A percentile compares a stretch with the other conserved stretches of the same genome.
Evolutionary conservation across 345 rosid species (phyloP).

Genomic region (Sisymbrium irio): DNA sequence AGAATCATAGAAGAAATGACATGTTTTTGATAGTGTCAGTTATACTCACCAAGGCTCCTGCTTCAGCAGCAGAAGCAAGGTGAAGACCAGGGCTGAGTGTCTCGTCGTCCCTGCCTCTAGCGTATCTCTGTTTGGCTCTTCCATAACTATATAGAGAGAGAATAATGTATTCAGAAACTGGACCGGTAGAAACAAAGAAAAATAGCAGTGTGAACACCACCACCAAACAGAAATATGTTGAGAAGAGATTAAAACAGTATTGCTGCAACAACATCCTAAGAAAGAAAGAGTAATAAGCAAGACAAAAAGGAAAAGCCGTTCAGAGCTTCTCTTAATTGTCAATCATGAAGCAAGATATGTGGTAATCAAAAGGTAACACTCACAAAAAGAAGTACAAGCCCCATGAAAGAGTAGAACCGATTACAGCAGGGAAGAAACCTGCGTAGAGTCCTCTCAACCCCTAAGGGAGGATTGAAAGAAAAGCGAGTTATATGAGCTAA

Average conservation of each 20-base stretch:
- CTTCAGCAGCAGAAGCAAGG: slow-evolving; percentile 96
- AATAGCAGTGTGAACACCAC: too few relatives aligned
- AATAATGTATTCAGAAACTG: too few relatives aligned
- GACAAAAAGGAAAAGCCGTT: too few relatives aligned
- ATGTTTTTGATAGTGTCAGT: background rate
- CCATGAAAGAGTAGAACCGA: slow-evolving; percentile 87
- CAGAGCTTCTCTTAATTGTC: too few relatives aligned
- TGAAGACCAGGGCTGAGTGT: slow-evolving; percentile 70
- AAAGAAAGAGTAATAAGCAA: too few relatives aligned
- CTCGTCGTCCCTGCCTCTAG: slow-evolving; percentile 49
- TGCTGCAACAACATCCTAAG: background rate
- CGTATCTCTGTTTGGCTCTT: slow-evolving; percentile 81
- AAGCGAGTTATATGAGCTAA: background rate
- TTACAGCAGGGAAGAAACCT: slow-evolving; percentile 82
- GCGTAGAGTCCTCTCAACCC: slow-evolving; percentile 89
- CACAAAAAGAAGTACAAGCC: slow-evolving; percentile 91
- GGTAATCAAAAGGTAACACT: slow-evolving; percentile 18
- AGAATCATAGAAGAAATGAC: background rate
- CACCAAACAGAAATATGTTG: background rate
- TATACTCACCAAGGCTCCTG: slow-evolving; percentile 80
- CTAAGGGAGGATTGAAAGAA: slow-evolving; percentile 35
- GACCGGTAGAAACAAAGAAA: too few relatives aligned
- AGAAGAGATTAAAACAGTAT: background rate
- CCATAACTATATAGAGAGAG: slow-evolving; percentile 90
- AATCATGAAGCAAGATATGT: too few relatives aligned